phyloP scores from a whole-genome alignment of 2,329 filamentous ascomycete genomes.

The Davidsoniella virescens region DNA sequence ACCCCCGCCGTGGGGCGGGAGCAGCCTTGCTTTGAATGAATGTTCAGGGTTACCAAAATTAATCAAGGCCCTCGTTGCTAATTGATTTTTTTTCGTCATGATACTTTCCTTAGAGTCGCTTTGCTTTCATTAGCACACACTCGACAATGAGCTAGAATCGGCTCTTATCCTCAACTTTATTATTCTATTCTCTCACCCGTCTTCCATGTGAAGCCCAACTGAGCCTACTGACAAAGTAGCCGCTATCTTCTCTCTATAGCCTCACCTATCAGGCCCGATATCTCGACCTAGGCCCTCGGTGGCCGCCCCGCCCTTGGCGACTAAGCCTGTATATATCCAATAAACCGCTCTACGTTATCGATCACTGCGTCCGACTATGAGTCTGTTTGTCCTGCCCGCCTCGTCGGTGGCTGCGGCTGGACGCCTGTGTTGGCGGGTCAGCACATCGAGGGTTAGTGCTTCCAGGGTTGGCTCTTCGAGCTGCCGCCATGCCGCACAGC shows the following conservation, averaged over 20 bases:
- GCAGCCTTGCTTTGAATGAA: slow-evolving; percentile 4
- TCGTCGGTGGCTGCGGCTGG: slow-evolving; percentile 5
- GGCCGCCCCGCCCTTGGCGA: background rate
- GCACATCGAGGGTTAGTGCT: background rate
- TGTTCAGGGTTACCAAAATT: too few relatives aligned
- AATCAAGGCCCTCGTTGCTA: too few relatives aligned
- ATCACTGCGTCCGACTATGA: slow-evolving; percentile 6
- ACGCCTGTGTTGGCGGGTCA: slow-evolving; percentile 7
- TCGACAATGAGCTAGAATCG: too few relatives aligned
- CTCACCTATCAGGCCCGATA: background rate
- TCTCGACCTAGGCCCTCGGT: background rate
- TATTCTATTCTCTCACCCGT: background rate
- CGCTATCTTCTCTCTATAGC: background rate
- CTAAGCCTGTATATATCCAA: background rate
- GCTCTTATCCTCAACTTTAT: too few relatives aligned
- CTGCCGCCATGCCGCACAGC: slow-evolving; percentile 3
- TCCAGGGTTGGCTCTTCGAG: too few relatives aligned
- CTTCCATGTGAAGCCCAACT: background rate
- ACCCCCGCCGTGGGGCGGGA: slow-evolving; percentile 7
- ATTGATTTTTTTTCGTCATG: too few relatives aligned
- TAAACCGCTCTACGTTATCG: background rate
- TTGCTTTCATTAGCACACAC: too few relatives aligned
- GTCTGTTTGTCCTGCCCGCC: slow-evolving; percentile 12
- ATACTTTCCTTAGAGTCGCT: too few relatives aligned
- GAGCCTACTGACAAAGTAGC: too few relatives aligned